Evolutionary conservation across 345 rosid species (phyloP).

Genomic region (Geranium rotundifolium): DNA sequence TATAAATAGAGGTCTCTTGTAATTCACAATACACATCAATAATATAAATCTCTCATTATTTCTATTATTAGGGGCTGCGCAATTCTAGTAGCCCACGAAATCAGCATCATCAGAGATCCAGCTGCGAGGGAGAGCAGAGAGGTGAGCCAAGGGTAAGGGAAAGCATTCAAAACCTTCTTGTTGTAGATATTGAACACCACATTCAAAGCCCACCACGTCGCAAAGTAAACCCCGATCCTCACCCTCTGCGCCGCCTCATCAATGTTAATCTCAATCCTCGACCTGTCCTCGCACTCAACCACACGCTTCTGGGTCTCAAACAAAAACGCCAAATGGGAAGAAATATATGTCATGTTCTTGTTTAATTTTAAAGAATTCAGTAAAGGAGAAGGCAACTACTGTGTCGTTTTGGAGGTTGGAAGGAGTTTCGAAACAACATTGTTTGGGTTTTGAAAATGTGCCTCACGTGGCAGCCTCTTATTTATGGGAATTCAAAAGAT

Average conservation of each 20-base stretch:
- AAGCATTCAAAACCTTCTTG: conserved; percentile 92
- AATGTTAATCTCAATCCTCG: conserved; percentile 39
- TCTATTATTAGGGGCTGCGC: conserved; percentile 75
- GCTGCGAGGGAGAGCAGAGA: conserved; percentile 87
- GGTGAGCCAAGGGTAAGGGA: conserved; percentile 95
- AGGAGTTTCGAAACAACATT: too few relatives aligned
- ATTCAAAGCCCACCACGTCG: conserved; percentile 95
- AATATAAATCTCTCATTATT: too few relatives aligned
- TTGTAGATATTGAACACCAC: conserved; percentile 93
- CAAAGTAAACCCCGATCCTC: conserved; percentile 81
- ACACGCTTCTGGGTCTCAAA: conserved; percentile 17
- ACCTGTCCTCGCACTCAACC: conserved; percentile 41
- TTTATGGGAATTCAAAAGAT: too few relatives aligned
- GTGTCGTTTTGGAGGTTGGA: too few relatives aligned
- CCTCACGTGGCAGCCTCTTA: too few relatives aligned
- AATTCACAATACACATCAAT: too few relatives aligned
- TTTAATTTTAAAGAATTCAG: too few relatives aligned
- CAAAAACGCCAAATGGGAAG: conserved; percentile 23
- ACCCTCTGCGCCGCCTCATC: conserved; percentile 35
- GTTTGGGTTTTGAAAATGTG: too few relatives aligned
- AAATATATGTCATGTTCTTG: too few relatives aligned
- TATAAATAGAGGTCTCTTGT: too few relatives aligned
- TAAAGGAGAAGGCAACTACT: too few relatives aligned
- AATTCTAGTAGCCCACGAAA: conserved; percentile 73
- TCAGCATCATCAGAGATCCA: conserved; percentile 79